Evolutionary conservation across 2,329 filamentous ascomycete species (phyloP), one percentile per base, ranked within the genome.

Genomic region (Colletotrichum lindemuthianum): DNA sequence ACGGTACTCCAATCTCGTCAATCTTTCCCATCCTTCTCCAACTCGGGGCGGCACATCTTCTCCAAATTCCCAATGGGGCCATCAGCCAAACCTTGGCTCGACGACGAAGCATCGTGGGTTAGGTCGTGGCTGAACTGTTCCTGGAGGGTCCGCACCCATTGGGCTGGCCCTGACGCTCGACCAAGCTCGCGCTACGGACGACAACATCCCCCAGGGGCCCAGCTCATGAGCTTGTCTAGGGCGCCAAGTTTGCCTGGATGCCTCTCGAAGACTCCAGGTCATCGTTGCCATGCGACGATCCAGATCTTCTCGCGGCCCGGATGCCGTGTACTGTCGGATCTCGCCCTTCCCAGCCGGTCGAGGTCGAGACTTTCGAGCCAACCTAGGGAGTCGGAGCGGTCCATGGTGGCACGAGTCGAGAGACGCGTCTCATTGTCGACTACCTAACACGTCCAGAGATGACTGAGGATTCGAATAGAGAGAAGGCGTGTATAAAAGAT

Each of bases 301-400:
- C 12, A 56, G 41, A 48, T 65, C 41, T 36, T 48, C 49, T 63
- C 34, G 43, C 55, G 63, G 63, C 45, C 63, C 63, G 63, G 63
- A 24, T 63, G 58, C 63, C 63, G 58, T 65, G 41, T 41, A 2
- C 10, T 36, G 41, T 65, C 52, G 51, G 58, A 48, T 61, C 32
- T 45, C 15, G 8, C 24, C 50, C 33, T 40, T 5, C 2, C 45
- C 48, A 39, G 59, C 37, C 47, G 58, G 41, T 43, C 50, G 50
- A 48, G 49, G 34, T 54, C n/a, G n/a, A n/a, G n/a, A 13, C 24
- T 15, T 10, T 40, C 12, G 33, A 3, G 12, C 34, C 15, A 32
- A 37, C 33, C 56, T 60, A 12, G 56, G 37, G 12, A 43, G 36
- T 11, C 15, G 39, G 39, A 12, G 33, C 34, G 53, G 47, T 36